These are phyloP conservation scores for Fusarium subglutinans DNA, from an alignment of 2,329 filamentous ascomycete species.

Conservation along the genomic window DNA sequence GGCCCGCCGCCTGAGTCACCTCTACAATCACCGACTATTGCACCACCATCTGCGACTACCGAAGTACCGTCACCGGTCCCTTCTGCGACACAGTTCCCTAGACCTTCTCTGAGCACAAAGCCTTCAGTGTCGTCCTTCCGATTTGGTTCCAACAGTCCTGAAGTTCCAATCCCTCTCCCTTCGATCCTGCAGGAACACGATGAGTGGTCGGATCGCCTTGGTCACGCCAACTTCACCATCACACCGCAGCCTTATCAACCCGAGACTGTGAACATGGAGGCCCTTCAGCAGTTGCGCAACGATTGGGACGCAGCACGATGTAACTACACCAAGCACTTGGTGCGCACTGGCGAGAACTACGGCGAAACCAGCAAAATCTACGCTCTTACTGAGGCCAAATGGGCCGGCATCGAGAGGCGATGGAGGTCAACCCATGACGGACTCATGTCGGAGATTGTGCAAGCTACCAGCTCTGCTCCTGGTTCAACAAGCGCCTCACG, in stretches of 20 bases:
- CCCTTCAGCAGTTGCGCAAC: slow-evolving; percentile 70
- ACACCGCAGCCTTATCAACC: slow-evolving; percentile 82
- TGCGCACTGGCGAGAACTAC: slow-evolving; percentile 89
- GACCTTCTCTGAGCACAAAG: slow-evolving; percentile 77
- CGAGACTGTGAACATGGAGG: slow-evolving; percentile 65
- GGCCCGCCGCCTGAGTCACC: slow-evolving; percentile 76
- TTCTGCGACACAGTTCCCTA: slow-evolving; percentile 58
- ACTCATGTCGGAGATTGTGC: slow-evolving; percentile 64
- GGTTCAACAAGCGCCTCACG: slow-evolving; percentile 44
- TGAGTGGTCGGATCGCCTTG: slow-evolving; percentile 84
- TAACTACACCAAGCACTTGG: slow-evolving; percentile 90
- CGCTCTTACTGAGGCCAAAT: slow-evolving; percentile 85
- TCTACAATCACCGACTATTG: slow-evolving; percentile 85
- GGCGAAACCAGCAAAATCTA: slow-evolving; percentile 90
- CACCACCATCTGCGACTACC: slow-evolving; percentile 57
- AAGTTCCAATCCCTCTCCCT: slow-evolving; percentile 64
- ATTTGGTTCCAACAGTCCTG: slow-evolving; percentile 69
- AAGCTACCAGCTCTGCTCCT: slow-evolving; percentile 45
- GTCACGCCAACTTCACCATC: slow-evolving; percentile 94
- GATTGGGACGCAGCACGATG: slow-evolving; percentile 86
- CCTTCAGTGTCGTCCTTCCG: slow-evolving; percentile 81
- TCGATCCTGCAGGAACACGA: slow-evolving; percentile 76
- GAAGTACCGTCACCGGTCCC: slow-evolving; percentile 51
- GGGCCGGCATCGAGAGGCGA: slow-evolving; percentile 78
- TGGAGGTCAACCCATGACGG: slow-evolving; percentile 79